Base-by-base conservation (phyloP, 2,329 filamentous ascomycete genomes). In the Pseudonectria buxi region DNA sequence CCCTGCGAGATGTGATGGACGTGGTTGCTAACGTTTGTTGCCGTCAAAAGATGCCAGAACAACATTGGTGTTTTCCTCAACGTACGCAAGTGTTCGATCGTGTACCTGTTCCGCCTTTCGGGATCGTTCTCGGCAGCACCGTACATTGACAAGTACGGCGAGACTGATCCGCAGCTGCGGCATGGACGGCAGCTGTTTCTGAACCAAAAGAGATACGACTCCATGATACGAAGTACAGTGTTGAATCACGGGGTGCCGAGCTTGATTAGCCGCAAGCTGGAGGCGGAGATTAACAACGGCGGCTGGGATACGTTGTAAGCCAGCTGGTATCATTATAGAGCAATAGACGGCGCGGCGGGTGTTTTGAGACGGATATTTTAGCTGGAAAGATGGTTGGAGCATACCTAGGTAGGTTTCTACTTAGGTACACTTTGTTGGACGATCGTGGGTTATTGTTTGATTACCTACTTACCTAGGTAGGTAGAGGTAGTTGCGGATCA, bases 51-150 rank as follows among this genome's bases (percentile, higher is more conserved):
- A 51, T 96, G 90, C 60, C 88, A 92, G 55, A 78, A 81, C 43
- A 88, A 87, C 50, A 80, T 94, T 31, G 92, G 92, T n/a, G 69
- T 95, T 24, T 96, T 94, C 66, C 83, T 98, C 60, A 95, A 94
- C 59, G 90, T 98, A 50, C 84, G 92, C 48, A 96, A 96, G 67
- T 96, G 94, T 65, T 86, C 83, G 49, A 80, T 94, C 27, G 78
- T 94, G 41, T 94, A 94, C 60, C 69, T 94, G 36, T 88, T 95
- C 63, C 78, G 82, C 40, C 69, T 72, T 24, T 84, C 85, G 30
- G 92, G 92, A 26, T 88, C 84, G 16, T 98, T 84, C 68, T 81
- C 83, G 45, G 76, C 82, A 28, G 90, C 92, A 4, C 92, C 92
- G 1, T 98, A 96, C 60, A 82, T 96, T 45, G 92, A 98, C 62